phyloP scores from a whole-genome alignment of 1,284 basidiomycete genomes.

The Leccinum subrobustum region DNA sequence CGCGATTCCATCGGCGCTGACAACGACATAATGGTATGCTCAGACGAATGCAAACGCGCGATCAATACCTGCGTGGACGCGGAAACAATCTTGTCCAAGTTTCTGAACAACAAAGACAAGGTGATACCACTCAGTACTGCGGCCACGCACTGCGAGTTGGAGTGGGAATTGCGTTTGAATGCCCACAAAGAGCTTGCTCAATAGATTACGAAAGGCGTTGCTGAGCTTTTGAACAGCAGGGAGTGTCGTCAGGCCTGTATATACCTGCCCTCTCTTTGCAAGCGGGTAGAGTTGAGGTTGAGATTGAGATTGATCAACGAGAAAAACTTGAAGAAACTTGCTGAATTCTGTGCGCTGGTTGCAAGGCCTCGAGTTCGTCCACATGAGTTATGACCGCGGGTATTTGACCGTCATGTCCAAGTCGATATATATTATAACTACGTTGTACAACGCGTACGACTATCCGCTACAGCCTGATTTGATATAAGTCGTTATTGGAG shows the following conservation, averaged over 20 bases:
- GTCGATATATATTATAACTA: too few species aligned
- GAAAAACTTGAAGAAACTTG: conserved; percentile 18
- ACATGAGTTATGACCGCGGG: too few species aligned
- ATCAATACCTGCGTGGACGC: conserved; percentile 2
- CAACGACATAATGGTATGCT: neutral
- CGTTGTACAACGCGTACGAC: too few species aligned
- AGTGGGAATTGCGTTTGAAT: conserved; percentile 20
- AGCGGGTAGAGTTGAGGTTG: conserved; percentile 15
- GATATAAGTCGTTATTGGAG: too few species aligned
- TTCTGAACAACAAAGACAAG: conserved; percentile 16
- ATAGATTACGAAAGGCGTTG: conserved; percentile 16
- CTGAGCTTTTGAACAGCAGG: conserved; percentile 11
- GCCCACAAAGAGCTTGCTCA: conserved; percentile 7
- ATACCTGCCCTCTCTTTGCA: conserved; percentile 32
- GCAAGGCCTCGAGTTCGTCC: too few species aligned
- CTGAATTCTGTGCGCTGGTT: conserved; percentile 16
- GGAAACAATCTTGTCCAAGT: conserved; percentile 7
- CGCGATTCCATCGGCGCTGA: neutral
- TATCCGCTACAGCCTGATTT: too few species aligned
- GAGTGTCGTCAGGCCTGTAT: conserved; percentile 26
- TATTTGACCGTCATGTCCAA: too few species aligned
- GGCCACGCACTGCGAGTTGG: conserved; percentile 28
- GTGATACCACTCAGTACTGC: conserved; percentile 25
- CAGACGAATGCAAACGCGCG: conserved; percentile 19
- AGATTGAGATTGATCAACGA: conserved; percentile 15